Evolutionary conservation across 768 basidiomycete species (phyloP), one percentile per base, ranked within the genome.

Genomic region (Suillus occidentalis): DNA sequence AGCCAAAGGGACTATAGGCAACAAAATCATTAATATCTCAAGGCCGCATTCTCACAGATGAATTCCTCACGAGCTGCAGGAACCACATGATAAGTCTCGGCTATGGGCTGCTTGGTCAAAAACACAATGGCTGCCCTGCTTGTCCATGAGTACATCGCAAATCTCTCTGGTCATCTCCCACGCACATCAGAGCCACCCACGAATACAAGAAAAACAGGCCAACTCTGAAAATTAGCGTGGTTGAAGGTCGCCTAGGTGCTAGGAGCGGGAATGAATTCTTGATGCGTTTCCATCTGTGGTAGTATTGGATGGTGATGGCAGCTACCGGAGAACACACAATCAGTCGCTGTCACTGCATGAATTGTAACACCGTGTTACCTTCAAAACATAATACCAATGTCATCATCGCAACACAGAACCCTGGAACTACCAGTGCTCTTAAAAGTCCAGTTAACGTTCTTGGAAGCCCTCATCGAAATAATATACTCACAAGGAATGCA

Each of bases 131-230:
- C 78, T 20, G 77, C 77, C 18, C 82, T 83, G 62, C 43, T 47
- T 34, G 58, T 58, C 36, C 1, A 37, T 61, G 60, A 45, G 22
- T 68, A 9, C 68, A 55, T 16, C 28, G 25, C 36, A 65, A 6
- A 2, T 45, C 12, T 31, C 63, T 3, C 13, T 3, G 42, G 36
- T 52, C 2, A 40, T 40, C 45, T 47, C n/a, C 12, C 25, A 71
- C 81, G 52, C 70, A 85, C 85, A 76, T 74, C 25, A 86, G 65
- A 9, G 80, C 78, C 39, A 81, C 70, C 36, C 82, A 68, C 14
- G 82, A 79, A 60, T 83, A 83, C 1, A 82, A 53, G 61, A 80
- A 82, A 66, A 86, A 85, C 8, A 83, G 68, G 5, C 74, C 69
- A 34, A 82, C 67, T 25, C 84, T 78, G 53, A 82, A 69, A 56